These are phyloP conservation scores for Phytopythium sindhum DNA, from an alignment of 352 stramenopile species.

Conservation along the genomic window DNA sequence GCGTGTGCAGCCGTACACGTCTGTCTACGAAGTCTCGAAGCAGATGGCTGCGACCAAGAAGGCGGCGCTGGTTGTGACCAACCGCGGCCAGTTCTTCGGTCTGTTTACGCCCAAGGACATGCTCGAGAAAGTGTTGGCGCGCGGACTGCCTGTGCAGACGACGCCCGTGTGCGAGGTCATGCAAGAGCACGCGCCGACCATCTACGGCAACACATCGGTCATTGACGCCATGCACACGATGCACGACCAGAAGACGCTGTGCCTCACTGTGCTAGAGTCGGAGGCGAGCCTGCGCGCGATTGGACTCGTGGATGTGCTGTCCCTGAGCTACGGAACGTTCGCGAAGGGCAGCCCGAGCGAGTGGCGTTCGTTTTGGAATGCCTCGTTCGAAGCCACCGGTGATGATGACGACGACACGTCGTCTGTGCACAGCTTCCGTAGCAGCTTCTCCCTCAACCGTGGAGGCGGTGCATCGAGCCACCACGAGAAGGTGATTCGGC, in stretches of 20 bases:
- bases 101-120: conserved; percentile 98
- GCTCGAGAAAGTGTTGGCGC: conserved; percentile 94
- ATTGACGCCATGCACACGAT: conserved; percentile 88
- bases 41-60: conserved; percentile 94
- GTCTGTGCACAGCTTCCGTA: conserved; percentile 81
- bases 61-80: conserved; percentile 93
- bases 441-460: conserved; percentile 59
- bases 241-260: conserved; percentile 86
- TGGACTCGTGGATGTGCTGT: conserved; percentile 85
- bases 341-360: conserved; percentile 84
- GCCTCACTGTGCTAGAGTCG: conserved; percentile 77
- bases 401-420: conserved; percentile 76
- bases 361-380: conserved; percentile 90
- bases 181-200: conserved; percentile 69
- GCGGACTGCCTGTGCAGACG: conserved; percentile 88
- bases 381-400: conserved; percentile 66
- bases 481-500: conserved; percentile 32
- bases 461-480: conserved; percentile 29
- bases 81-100: conserved; percentile 90
- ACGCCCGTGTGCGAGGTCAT: conserved; percentile 93
- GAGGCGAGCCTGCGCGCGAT: conserved; percentile 62
- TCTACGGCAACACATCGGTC: conserved; percentile 65
- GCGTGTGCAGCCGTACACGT: conserved; percentile 86
- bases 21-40: conserved; percentile 90
- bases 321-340: conserved; percentile 86